Evolutionary conservation across 2,329 filamentous ascomycete genomes (phyloP).

Genomic region (Leptographium flavum): DNA sequence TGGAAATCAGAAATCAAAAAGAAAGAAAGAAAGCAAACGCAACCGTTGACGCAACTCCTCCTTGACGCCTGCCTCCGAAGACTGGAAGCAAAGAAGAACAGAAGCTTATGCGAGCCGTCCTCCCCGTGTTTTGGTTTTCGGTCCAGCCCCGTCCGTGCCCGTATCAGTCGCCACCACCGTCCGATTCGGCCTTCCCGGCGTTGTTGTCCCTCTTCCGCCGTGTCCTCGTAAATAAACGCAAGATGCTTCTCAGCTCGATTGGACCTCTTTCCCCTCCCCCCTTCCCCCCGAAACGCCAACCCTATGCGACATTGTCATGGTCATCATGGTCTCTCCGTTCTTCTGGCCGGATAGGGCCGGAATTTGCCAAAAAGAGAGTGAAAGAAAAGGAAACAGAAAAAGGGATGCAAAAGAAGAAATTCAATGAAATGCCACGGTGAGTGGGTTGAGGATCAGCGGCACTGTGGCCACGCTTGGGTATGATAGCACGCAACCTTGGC

Average conservation of each 20-base stretch:
- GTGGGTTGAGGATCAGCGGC: neutral
- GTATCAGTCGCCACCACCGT: neutral
- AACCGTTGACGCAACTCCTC: neutral
- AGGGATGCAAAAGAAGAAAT: neutral
- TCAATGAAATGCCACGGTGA: too few relatives aligned
- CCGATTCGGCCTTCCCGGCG: neutral
- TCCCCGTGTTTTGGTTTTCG: neutral
- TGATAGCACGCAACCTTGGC: neutral
- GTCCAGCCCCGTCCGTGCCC: neutral
- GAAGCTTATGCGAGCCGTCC: neutral
- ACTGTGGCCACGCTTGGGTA: conserved; percentile 1
- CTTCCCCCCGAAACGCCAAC: conserved; percentile 1
- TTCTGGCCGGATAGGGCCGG: too few relatives aligned
- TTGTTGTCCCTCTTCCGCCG: neutral
- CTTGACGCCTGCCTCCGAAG: neutral
- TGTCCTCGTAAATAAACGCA: neutral
- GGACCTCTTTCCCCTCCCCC: too few relatives aligned
- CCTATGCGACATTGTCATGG: conserved; percentile 4
- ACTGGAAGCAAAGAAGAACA: neutral
- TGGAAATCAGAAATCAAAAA: neutral
- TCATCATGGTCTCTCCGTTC: neutral
- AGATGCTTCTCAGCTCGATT: neutral
- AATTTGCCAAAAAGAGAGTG: too few relatives aligned
- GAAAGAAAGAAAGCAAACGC: neutral
- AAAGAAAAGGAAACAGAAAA: too few relatives aligned